phyloP scores from a whole-genome alignment of 2,329 filamentous ascomycete genomes.

The Phialophora verrucosa region DNA sequence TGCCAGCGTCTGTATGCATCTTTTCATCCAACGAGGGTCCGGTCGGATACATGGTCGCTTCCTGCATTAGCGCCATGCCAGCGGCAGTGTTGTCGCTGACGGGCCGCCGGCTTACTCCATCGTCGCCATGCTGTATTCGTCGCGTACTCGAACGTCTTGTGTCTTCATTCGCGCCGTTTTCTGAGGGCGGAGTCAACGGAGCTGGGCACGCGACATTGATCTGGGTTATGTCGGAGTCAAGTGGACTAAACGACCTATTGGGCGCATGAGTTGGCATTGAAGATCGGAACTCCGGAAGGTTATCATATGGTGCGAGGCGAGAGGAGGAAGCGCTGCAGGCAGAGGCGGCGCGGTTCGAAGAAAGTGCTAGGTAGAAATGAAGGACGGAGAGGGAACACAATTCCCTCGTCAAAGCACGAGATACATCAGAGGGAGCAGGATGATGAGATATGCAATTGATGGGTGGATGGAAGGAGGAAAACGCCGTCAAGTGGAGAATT shows the following conservation, averaged over 20 bases:
- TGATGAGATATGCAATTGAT: slow-evolving; percentile 21
- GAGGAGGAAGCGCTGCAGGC: background rate
- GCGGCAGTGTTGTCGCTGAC: slow-evolving; percentile 37
- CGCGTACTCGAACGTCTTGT: slow-evolving; percentile 13
- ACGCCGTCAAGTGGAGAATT: slow-evolving; percentile 13
- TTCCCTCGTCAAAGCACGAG: slow-evolving; percentile 16
- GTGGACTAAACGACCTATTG: slow-evolving; percentile 25
- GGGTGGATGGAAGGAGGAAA: slow-evolving; percentile 19
- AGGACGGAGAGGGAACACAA: slow-evolving; percentile 11
- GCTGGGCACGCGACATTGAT: slow-evolving; percentile 32
- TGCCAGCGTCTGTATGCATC: slow-evolving; percentile 16
- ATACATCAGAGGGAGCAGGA: slow-evolving; percentile 17
- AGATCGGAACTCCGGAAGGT: slow-evolving; percentile 22
- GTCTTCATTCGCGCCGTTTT: slow-evolving; percentile 25
- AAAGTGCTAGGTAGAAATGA: background rate
- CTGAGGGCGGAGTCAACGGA: slow-evolving; percentile 35
- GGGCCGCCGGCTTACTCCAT: slow-evolving; percentile 23
- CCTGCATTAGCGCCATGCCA: slow-evolving; percentile 39
- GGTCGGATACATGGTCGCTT: slow-evolving; percentile 36
- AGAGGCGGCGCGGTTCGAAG: background rate
- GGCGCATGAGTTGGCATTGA: slow-evolving; percentile 40
- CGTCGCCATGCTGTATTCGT: slow-evolving; percentile 14
- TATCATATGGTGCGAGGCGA: slow-evolving; percentile 36
- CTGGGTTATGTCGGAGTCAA: slow-evolving; percentile 28
- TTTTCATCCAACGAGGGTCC: slow-evolving; percentile 22